Evolutionary conservation across 1,284 basidiomycete genomes (phyloP), one percentile per base, ranked within the genome.

Genomic region (Rhodotorula sp.): DNA sequence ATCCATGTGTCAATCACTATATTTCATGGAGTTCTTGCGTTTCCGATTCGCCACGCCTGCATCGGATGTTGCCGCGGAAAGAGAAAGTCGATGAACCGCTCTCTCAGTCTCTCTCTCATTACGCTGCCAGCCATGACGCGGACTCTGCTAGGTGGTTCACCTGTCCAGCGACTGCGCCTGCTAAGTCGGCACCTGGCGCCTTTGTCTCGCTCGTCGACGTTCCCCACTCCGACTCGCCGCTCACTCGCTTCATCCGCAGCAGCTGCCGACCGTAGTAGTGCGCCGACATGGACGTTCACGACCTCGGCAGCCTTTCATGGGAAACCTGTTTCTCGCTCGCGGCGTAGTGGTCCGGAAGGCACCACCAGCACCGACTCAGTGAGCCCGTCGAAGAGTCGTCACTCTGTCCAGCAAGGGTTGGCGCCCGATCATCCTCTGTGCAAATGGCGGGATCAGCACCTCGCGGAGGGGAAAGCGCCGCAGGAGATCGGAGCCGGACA

Each of bases 401-500:
- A 48, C 10, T 29, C n/a, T 8, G 54, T 72, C 49, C 20, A 39
- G 34, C 65, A 70, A 18, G 72, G 72, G 1, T 51, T 73, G 29
- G 52, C 31, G 0, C 10, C 20, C 5, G 34, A 52, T 18, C 72
- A 73, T 47, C 72, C 72, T 16, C 34, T 75, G 20, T 47, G 57
- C 23, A 18, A 14, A 3, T 76, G 74, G 74, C 18, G 74, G 39
- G 72, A 74, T 26, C 34, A 51, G 14, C 34, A 56, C 18, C 51
- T 76, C 23, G 34, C 52, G 7, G 64, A 62, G 16, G 31, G 23
- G 4, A n/a, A 29, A 8, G 67, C 39, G 26, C 67, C 67, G 14
- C 52, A 56, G n/a, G 68, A 70, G 12, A 63, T 67, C 12, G 73
- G 73, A 4, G 75, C 75, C 2, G 75, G 75, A 3, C 72, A 76